Evolutionary conservation across 1,139 yeast species (phyloP).

Genomic region (Yamadazyma sp.): DNA sequence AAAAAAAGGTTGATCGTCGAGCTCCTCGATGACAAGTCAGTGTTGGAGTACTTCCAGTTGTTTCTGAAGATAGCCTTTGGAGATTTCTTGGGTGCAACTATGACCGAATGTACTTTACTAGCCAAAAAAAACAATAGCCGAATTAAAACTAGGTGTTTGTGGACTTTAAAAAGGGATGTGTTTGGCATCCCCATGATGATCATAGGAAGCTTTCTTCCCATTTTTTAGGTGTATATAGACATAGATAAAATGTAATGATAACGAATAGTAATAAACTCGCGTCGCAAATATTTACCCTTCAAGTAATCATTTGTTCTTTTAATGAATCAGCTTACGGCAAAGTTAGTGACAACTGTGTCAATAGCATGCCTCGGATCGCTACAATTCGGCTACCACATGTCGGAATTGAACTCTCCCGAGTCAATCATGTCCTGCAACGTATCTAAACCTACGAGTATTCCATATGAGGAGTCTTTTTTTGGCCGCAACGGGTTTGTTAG

Average conservation of each 20-base stretch:
- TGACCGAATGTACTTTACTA: slow-evolving; percentile 77
- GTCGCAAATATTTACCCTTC: no score
- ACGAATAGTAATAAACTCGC: no score
- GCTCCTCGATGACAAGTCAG: slow-evolving; percentile 83
- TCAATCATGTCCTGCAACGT: slow-evolving; percentile 37
- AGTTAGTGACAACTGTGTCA: slow-evolving; percentile 30
- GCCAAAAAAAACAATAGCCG: slow-evolving; percentile 51
- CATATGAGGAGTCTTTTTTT: slow-evolving; percentile 37
- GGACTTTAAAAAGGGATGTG: slow-evolving; percentile 76
- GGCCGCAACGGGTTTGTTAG: slow-evolving; percentile 34
- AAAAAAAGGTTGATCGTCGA: slow-evolving; percentile 76
- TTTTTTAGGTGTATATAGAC: slow-evolving; percentile 19
- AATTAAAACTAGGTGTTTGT: slow-evolving; percentile 75
- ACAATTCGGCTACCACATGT: slow-evolving; percentile 53
- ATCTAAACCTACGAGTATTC: slow-evolving; percentile 30
- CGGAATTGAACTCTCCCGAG: slow-evolving; percentile 49
- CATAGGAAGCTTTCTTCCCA: slow-evolving; percentile 87
- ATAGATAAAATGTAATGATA: neutral
- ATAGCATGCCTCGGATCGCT: slow-evolving; percentile 45
- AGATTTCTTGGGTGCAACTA: slow-evolving; percentile 86
- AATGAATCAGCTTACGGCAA: slow-evolving; percentile 21
- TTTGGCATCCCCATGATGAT: slow-evolving; percentile 85
- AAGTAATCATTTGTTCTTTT: neutral
- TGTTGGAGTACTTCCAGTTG: slow-evolving; percentile 81
- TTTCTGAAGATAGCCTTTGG: slow-evolving; percentile 88